Base-by-base conservation (phyloP, 2,329 filamentous ascomycete genomes). In the Alternaria brassicicola region DNA sequence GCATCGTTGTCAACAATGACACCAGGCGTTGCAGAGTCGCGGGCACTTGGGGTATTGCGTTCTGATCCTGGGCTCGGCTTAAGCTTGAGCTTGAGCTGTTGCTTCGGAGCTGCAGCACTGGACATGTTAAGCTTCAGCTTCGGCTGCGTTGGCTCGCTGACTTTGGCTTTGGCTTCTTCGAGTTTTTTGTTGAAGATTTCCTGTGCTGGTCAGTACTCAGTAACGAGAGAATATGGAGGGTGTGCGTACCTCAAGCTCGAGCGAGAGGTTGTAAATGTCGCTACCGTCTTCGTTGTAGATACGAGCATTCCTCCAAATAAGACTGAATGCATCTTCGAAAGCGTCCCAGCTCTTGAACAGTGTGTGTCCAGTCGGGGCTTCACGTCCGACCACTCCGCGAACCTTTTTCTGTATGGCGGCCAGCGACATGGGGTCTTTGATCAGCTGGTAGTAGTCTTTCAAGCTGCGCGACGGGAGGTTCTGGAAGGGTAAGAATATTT, bases 201-300 rank as follows among this genome's bases (percentile, higher is more conserved):
- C 89, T 94, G 63, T 6, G 31, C n/a, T 31, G 68, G 55, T 73
- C 19, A 75, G 62, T 52, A 49, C 28, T 9, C 10, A n/a, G 13
- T 9, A 21, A 21, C 2, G 38, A n/a, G 28, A 3, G 33, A 13
- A 25, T 4, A 17, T 33, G 17, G 9, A n/a, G 8, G 17, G 31
- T 15, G 10, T 10, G 67, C 77, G 51, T 80, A 92, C 91, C 86
- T 96, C 89, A 6, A 97, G 85, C 59, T 95, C 88, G 47, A 88
- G 86, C 0, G 92, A 92, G 60, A 95, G 82, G 21, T 86, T 82
- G 63, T 88, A 92, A 50, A 97, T 93, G 15, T 92, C 89, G 70
- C 93, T 97, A 4, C 89, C 91, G 72, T 97, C 93, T 76, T 97
- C 92, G 66, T 97, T 97, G 81, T 94, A 97, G 58, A 89, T 89